Conservation (phyloP, 176 grass and related monocot genomes). For the Carex myosuroides region DNA sequence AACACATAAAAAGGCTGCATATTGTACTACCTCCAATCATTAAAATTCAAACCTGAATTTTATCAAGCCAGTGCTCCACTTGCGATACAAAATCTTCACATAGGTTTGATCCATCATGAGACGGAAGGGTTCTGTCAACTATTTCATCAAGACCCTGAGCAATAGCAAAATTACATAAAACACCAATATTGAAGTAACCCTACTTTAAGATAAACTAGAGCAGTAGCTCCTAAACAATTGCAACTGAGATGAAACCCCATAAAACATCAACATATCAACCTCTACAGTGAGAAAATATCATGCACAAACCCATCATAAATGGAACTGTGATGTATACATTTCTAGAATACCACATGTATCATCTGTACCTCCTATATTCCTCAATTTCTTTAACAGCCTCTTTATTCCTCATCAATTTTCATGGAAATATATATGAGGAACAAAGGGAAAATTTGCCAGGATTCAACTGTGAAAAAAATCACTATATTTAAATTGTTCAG, state of each 20-base stretch:
- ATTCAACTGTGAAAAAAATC: not conserved
- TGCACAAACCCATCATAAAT: not conserved
- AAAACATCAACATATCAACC: not conserved
- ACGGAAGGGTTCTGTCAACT: conserved; percentile 41
- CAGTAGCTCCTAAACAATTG: not conserved
- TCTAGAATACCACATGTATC: not conserved
- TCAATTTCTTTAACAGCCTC: not conserved
- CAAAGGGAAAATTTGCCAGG: not conserved
- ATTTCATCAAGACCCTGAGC: conserved; percentile 70
- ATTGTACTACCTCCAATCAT: not conserved
- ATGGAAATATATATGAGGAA: not conserved
- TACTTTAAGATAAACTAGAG: not conserved
- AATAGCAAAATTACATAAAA: conserved; percentile 7
- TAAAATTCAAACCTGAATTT: conserved; percentile 46
- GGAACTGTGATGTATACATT: not conserved
- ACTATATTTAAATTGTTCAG: not conserved
- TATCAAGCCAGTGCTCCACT: conserved; percentile 65
- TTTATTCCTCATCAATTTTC: not conserved
- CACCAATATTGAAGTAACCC: conserved; percentile 2
- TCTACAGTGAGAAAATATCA: not conserved
- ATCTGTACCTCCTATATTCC: not conserved
- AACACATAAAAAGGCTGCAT: not conserved
- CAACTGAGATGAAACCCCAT: not conserved
- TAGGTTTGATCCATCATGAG: conserved; percentile 56
- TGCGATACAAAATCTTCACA: conserved; percentile 67